Evolutionary conservation across 1,284 basidiomycete species (phyloP).

Genomic region (Megacollybia platyphylla): DNA sequence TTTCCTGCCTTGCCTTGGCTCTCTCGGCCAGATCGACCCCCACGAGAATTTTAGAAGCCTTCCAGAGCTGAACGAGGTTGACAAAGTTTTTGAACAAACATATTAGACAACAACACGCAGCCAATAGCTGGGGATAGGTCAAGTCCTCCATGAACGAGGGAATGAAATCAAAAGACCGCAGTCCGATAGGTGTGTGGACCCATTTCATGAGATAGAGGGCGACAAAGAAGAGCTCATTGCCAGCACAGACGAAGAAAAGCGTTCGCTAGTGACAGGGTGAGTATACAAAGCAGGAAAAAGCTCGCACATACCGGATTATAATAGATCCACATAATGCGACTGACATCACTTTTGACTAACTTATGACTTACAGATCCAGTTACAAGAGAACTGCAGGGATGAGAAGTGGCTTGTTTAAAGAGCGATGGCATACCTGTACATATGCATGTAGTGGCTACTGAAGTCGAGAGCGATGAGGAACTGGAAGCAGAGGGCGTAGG

Average conservation of each 20-base stretch:
- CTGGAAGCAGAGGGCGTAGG: conserved; percentile 79
- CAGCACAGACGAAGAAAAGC: conserved; percentile 91
- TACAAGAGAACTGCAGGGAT: conserved; percentile 63
- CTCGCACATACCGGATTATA: conserved; percentile 80
- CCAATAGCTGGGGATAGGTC: conserved; percentile 52
- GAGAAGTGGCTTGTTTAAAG: conserved; percentile 2
- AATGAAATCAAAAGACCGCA: conserved; percentile 9
- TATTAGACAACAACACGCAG: conserved; percentile 55
- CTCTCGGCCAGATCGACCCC: conserved; percentile 83
- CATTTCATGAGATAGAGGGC: conserved; percentile 91
- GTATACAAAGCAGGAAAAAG: conserved; percentile 6
- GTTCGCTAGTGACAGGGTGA: conserved; percentile 38
- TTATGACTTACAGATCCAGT: conserved; percentile 94
- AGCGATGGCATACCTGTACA: conserved; percentile 75
- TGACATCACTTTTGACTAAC: conserved; percentile 82
- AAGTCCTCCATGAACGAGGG: conserved; percentile 2
- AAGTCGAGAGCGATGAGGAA: conserved; percentile 97
- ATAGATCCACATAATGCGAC: conserved; percentile 84
- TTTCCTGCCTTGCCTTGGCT: conserved; percentile 49
- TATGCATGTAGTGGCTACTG: conserved; percentile 98
- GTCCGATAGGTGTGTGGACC: conserved; percentile 52
- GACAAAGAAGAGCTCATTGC: conserved; percentile 96
- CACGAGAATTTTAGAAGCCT: conserved; percentile 91
- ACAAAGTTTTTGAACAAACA: conserved; percentile 86
- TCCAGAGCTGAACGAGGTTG: conserved; percentile 97